Percentiles rank a stretch among this genome's conserved stretches.
phyloP scores from a whole-genome alignment of 495 filamentous ascomycete genomes.

The Tuber magnatum region DNA sequence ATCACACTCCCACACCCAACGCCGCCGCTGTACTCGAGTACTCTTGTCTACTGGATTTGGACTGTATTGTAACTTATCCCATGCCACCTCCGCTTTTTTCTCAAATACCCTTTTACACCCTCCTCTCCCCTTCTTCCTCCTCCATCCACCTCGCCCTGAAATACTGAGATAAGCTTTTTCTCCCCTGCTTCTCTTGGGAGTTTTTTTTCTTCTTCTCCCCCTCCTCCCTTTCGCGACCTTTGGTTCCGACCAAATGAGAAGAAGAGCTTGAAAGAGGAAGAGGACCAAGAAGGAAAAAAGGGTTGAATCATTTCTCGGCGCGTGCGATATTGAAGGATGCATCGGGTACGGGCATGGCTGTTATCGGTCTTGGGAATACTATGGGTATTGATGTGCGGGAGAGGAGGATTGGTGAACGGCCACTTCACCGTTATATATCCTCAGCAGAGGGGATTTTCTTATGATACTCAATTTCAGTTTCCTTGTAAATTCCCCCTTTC shows the following conservation, averaged over 20 bases:
- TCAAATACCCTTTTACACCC: background rate
- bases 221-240: background rate
- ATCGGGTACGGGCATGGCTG: conserved; percentile 2
- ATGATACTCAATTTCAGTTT: conserved; percentile 28
- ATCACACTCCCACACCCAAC: background rate
- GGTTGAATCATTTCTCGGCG: background rate
- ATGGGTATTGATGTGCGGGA: background rate
- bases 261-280: background rate
- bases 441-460: conserved; percentile 13
- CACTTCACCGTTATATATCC: conserved; percentile 27
- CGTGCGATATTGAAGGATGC: background rate
- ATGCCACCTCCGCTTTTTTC: background rate
- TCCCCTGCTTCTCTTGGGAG: background rate
- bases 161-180: background rate
- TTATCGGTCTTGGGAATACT: background rate
- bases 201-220: background rate
- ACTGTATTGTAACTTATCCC: background rate
- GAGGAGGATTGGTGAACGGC: conserved; percentile 15
- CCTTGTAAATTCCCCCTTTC: conserved; percentile 18
- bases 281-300: background rate
- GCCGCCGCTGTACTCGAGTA: background rate
- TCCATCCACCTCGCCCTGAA: background rate
- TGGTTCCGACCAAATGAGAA: background rate
- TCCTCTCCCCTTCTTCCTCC: background rate
- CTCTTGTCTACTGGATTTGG: background rate